Percentiles rank a stretch among this genome's conserved stretches.
These are phyloP conservation scores for Ceratorhiza oryzae-sativae DNA, from an alignment of 1,284 basidiomycete genomes.

Conservation along the genomic window DNA sequence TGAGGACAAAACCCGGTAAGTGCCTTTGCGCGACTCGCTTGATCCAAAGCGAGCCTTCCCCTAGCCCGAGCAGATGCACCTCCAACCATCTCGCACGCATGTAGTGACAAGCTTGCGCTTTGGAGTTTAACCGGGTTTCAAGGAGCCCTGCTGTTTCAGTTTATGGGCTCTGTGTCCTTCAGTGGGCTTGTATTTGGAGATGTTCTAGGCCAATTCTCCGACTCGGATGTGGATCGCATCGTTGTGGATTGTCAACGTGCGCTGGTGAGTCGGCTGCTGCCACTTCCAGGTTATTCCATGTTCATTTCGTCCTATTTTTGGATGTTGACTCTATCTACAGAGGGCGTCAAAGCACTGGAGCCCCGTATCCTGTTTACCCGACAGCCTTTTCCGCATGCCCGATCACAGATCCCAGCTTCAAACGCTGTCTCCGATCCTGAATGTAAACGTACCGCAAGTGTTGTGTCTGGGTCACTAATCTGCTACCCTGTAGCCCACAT, in stretches of 20 bases:
- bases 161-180: constrained; percentile 72
- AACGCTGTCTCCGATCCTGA: constrained; percentile 52
- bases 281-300: constrained; percentile 1
- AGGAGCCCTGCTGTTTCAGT: constrained; percentile 69
- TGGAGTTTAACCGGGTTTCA: constrained; percentile 87
- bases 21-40: neutral
- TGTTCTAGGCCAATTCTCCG: constrained; percentile 53
- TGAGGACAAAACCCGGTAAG: constrained; percentile 86
- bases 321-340: neutral
- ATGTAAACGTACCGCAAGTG: constrained; percentile 54
- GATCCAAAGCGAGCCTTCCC: no score
- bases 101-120: constrained; percentile 88
- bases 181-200: constrained; percentile 73
- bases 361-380: constrained; percentile 66
- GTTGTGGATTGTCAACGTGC: constrained; percentile 67
- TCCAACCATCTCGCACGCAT: constrained; percentile 82
- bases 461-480: neutral
- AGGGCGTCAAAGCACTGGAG: neutral
- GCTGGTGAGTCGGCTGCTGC: constrained; percentile 59
- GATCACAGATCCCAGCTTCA: constrained; percentile 48
- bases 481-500: constrained; percentile 65
- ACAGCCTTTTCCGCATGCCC: constrained; percentile 66
- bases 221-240: constrained; percentile 51
- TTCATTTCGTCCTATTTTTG: neutral
- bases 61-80: constrained; percentile 76